Base-by-base conservation (phyloP, 352 stramenopile species). In the Pythium diclinum region DNA sequence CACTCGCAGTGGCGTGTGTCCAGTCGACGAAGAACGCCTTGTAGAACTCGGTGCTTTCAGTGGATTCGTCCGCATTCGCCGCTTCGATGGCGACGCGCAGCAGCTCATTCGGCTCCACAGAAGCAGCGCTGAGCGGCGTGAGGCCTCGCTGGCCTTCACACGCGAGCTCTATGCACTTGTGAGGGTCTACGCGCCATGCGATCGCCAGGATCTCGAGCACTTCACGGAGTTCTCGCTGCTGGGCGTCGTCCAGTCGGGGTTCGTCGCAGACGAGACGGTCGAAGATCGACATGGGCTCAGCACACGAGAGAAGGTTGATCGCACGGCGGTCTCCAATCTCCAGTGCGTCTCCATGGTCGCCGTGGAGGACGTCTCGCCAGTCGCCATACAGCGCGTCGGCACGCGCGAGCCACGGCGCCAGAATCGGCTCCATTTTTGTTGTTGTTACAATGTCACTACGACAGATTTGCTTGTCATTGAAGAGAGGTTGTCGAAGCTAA, bases 201-300 rank as follows among this genome's bases (percentile, higher is more conserved):
- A 51, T 4, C 46, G 48, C 58, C n/a, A 64, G n/a, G 4, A 64
- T 19, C 34, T 44, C 44, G 10, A 64, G 48, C 9, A 34, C 7
- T 34, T 64, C 58, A 8, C 58, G 33, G 4, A 64, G 28, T n/a
- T 42, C 11, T 1, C 32, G 40, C 40, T 53, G 55, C 55, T 61
- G 47, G 28, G 47, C 32, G 32, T 36, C 32, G 32, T 36, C 32
- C 32, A 36, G 9, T 9, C 5, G 9, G 5, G 32, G 4, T 9
- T 36, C 32, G 5, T 36, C 5, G 9, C 5, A 9, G 32, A 9
- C 32, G 32, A 36, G 32, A 36, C 32, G 9, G 32, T 36, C 32
- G 32, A 36, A 4, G 5, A 36, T 9, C 5, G 32, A 36, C 9
- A 9, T 36, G 32, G 5, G 32, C 32, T 36, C n/a, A 21, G 52